These are phyloP conservation scores for Ascochyta rabiei DNA, from an alignment of 2,329 filamentous ascomycete genomes.

Conservation along the genomic window DNA sequence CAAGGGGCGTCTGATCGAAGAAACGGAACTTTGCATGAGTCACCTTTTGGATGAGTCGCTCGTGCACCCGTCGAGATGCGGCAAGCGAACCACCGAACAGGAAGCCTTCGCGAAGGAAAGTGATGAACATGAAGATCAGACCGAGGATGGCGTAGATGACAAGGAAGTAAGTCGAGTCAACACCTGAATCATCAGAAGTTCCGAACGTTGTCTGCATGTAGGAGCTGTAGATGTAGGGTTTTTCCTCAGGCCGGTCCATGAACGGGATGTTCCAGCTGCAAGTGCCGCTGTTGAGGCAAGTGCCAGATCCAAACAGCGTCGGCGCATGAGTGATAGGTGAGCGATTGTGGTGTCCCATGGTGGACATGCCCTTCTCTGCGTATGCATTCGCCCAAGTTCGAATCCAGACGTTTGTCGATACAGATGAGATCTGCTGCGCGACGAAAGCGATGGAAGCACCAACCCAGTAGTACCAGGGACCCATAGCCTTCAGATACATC, in stretches of 20 bases:
- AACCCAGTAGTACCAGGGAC: constrained; percentile 95
- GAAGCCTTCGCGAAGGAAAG: constrained; percentile 81
- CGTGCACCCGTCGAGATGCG: constrained; percentile 85
- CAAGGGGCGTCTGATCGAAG: constrained; percentile 94
- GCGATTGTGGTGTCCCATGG: constrained; percentile 40
- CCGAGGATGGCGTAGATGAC: constrained; percentile 82
- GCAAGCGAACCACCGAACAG: constrained; percentile 91
- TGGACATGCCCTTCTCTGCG: constrained; percentile 53
- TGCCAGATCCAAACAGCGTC: constrained; percentile 51
- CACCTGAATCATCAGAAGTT: constrained; percentile 54
- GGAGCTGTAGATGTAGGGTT: constrained; percentile 44
- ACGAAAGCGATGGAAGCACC: constrained; percentile 76
- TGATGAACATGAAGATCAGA: constrained; percentile 76
- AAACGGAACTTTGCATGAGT: constrained; percentile 94
- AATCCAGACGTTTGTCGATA: constrained; percentile 94
- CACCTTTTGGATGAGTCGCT: constrained; percentile 75
- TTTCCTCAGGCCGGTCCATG: constrained; percentile 26
- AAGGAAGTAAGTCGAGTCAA: constrained; percentile 85
- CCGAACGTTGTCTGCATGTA: constrained; percentile 51
- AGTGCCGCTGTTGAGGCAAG: constrained; percentile 57
- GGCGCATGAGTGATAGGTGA: constrained; percentile 52
- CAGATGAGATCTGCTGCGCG: constrained; percentile 81
- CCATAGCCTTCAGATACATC: constrained; percentile 89
- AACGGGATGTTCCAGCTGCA: constrained; percentile 56
- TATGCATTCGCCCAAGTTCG: constrained; percentile 95